Conservation (phyloP, 139 green algal species). For the Chlorella ohadii region DNA sequence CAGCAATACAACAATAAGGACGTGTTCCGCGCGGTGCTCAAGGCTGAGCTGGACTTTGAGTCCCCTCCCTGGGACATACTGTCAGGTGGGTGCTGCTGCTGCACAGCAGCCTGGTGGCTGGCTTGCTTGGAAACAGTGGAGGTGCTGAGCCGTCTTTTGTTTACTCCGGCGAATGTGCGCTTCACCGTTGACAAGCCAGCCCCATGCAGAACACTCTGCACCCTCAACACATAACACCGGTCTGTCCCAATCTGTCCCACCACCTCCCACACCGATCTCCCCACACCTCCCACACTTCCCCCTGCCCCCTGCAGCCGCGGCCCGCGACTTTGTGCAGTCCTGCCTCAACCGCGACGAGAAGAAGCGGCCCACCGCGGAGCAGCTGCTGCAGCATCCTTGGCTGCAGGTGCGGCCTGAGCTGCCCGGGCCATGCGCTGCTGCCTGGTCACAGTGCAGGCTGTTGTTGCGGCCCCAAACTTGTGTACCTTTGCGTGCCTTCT, state of each 20-base stretch:
- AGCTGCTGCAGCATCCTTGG: constrained; percentile 78
- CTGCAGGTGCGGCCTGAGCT: not conserved
- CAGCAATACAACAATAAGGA: constrained; percentile 52
- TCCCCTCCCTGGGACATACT: constrained; percentile 64
- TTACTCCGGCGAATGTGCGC: no score
- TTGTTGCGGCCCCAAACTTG: no score
- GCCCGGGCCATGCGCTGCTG: no score
- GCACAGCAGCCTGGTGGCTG: not conserved
- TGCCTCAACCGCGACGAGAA: constrained; percentile 71
- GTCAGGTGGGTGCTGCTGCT: constrained; percentile 11
- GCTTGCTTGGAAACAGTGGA: no score
- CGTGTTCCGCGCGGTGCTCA: constrained; percentile 77
- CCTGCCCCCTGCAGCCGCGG: not conserved
- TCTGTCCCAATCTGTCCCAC: not conserved
- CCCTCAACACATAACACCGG: not conserved
- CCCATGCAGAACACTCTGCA: no score
- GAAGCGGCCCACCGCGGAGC: constrained; percentile 61
- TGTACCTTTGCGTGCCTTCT: no score
- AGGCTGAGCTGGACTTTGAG: constrained; percentile 74
- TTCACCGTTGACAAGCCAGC: no score
- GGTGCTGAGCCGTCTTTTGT: no score
- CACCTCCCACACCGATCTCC: not conserved
- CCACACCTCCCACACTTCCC: not conserved
- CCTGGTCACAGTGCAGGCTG: no score
- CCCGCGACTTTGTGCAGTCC: constrained; percentile 42